Conservation (phyloP, 2,329 filamentous ascomycete genomes). For the Drechslerella dactyloides region DNA sequence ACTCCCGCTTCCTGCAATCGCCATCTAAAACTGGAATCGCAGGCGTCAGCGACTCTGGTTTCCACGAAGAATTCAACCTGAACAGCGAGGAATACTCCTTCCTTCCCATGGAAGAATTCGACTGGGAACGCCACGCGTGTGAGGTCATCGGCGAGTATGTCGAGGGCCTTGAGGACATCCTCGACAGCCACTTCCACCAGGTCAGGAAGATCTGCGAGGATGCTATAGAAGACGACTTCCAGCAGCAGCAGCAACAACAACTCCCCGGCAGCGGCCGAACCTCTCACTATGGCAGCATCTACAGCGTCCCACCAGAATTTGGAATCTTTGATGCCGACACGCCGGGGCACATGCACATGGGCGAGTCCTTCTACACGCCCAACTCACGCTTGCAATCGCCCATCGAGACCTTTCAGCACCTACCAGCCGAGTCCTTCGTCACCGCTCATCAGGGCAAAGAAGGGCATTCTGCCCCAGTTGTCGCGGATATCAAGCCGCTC, state of each 20-base stretch:
- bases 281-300: conserved; percentile 40
- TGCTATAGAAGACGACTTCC: conserved; percentile 41
- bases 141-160: conserved; percentile 54
- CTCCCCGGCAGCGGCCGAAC: conserved; percentile 18
- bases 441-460: conserved; percentile 42
- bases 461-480: neutral
- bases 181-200: conserved; percentile 53
- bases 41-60: conserved; percentile 44
- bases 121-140: conserved; percentile 54
- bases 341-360: conserved; percentile 14
- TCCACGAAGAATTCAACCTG: conserved; percentile 53
- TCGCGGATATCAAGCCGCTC: conserved; percentile 50
- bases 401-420: conserved; percentile 46
- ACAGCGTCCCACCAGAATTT: conserved; percentile 28
- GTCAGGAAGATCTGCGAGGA: conserved; percentile 52
- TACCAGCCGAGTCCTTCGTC: conserved; percentile 44
- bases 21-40: conserved; percentile 46
- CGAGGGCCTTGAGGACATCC: conserved; percentile 52
- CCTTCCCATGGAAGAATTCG: conserved; percentile 54
- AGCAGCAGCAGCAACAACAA: neutral
- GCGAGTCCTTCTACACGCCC: conserved; percentile 44
- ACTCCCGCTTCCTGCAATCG: conserved; percentile 49
- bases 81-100: conserved; percentile 54
- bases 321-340: conserved; percentile 36
- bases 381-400: conserved; percentile 45